A percentile compares a stretch with the other conserved stretches of the same genome.
These are phyloP conservation scores for Sclerotinia nivalis DNA, from an alignment of 2,329 filamentous ascomycete species.

Conservation along the genomic window DNA sequence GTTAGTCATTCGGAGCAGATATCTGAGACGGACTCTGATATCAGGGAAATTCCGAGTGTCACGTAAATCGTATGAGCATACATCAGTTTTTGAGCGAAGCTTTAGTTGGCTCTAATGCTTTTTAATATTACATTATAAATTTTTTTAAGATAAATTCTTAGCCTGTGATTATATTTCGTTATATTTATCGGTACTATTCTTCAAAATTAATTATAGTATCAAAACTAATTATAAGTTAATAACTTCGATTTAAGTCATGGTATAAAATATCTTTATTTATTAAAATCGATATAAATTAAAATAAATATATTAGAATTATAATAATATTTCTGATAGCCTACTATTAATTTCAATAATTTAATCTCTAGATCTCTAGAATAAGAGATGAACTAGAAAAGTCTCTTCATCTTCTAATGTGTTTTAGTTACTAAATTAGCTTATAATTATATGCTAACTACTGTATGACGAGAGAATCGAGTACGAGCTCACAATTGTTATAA, in stretches of 20 bases:
- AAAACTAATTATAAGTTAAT: too few relatives aligned
- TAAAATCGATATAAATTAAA: too few relatives aligned
- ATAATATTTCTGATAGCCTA: too few relatives aligned
- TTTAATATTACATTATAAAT: neutral
- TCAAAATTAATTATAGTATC: too few relatives aligned
- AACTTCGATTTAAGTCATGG: too few relatives aligned
- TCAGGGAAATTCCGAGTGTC: neutral
- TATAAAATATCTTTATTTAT: too few relatives aligned
- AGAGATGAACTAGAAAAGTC: neutral
- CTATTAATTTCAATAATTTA: too few relatives aligned
- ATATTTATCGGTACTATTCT: too few relatives aligned
- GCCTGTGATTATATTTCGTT: too few relatives aligned
- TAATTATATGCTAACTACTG: neutral
- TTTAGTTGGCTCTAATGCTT: neutral
- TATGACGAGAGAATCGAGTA: neutral
- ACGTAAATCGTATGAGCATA: neutral
- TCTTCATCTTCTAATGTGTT: neutral
- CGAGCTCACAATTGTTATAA: neutral
- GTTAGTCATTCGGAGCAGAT: neutral
- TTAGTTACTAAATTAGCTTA: neutral
- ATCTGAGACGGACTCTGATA: neutral
- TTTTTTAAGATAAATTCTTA: neutral
- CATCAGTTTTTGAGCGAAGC: neutral
- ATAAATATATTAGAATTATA: too few relatives aligned
- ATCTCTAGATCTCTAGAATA: neutral